A percentile compares a stretch with the other conserved stretches of the same genome.
phyloP scores from a whole-genome alignment of 2,329 filamentous ascomycete species.

The Cladobotryum protrusum region DNA sequence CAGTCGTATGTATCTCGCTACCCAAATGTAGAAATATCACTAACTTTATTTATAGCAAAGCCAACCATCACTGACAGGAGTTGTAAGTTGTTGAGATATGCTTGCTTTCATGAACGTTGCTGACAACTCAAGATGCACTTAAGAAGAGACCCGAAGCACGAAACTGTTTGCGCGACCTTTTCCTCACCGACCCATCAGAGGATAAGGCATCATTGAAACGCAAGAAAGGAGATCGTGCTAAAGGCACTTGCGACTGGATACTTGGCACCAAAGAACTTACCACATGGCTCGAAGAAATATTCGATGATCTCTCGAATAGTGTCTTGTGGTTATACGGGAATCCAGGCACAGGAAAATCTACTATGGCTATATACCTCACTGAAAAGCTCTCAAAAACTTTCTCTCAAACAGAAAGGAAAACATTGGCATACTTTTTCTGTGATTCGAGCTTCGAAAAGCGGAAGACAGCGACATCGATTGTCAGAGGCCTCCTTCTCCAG shows the following conservation, averaged over 20 bases:
- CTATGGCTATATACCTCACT: too few relatives aligned
- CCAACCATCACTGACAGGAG: neutral
- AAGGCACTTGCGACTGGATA: too few relatives aligned
- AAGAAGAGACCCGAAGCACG: slow-evolving; percentile 6
- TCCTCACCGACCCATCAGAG: too few relatives aligned
- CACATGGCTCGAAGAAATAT: too few relatives aligned
- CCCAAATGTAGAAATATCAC: neutral
- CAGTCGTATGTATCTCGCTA: neutral
- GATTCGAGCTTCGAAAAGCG: slow-evolving; percentile 18
- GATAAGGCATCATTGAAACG: too few relatives aligned
- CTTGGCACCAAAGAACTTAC: too few relatives aligned
- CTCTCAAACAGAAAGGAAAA: slow-evolving; percentile 5
- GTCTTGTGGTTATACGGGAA: too few relatives aligned
- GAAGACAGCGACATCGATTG: slow-evolving; percentile 18
- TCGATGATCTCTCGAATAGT: too few relatives aligned
- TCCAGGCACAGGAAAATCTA: too few relatives aligned
- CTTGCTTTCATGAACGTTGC: neutral
- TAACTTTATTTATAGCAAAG: neutral
- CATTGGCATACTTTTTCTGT: slow-evolving; percentile 20
- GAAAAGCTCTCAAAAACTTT: slow-evolving; percentile 15
- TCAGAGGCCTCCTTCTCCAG: slow-evolving; percentile 17
- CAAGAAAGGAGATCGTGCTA: too few relatives aligned
- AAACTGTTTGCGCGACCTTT: slow-evolving; percentile 14
- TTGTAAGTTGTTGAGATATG: neutral
- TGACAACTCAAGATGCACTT: neutral